Base-by-base conservation (phyloP, 2,329 filamentous ascomycete genomes). In the Didymella pomorum region DNA sequence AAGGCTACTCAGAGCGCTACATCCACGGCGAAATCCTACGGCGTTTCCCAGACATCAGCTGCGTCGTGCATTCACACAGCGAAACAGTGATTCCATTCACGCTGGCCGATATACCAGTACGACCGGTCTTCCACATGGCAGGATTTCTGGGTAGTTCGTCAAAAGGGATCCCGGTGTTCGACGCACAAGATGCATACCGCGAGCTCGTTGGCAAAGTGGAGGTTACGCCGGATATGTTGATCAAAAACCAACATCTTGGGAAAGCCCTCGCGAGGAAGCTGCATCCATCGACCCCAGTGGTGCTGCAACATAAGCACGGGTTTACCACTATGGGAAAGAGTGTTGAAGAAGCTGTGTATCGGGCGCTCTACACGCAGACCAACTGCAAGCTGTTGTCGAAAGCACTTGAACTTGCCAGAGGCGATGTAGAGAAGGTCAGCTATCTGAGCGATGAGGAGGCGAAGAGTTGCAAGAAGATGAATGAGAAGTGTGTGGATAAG, bases 271-370 rank as follows among this genome's bases (percentile, higher is more conserved):
- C 73, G 3, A 42, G 43, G 1, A 59, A 58, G 9, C 31, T 68
- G 0, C 55, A 62, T 1, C 57, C 59, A 0, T 53, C 66, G 2
- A 51, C 41, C n/a, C 65, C 71, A 0, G 71, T 76, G 2, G 71
- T 77, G 3, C 53, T 77, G 48, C 79, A 80, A 73, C 74, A 78
- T 12, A 78, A 79, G 10, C 79, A 81, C 49, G 79, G 79, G 0
- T 80, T 81, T 45, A 80, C 79, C 1, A 73, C 71, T 29, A 66
- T 77, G 6, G 79, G 76, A 0, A 56, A 54, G 0, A 69, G 59
- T 5, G 72, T 81, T n/a, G 72, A 80, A 52, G 72, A 79, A 52
- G 78, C 76, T 5, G 76, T 81, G 3, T 80, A 76, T 55, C 70
- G 76, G 23, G 74, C 79, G 0, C 68, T 80, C 20, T 81, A 78